Base-by-base conservation (phyloP, 768 basidiomycete genomes). In the Russula earlei region DNA sequence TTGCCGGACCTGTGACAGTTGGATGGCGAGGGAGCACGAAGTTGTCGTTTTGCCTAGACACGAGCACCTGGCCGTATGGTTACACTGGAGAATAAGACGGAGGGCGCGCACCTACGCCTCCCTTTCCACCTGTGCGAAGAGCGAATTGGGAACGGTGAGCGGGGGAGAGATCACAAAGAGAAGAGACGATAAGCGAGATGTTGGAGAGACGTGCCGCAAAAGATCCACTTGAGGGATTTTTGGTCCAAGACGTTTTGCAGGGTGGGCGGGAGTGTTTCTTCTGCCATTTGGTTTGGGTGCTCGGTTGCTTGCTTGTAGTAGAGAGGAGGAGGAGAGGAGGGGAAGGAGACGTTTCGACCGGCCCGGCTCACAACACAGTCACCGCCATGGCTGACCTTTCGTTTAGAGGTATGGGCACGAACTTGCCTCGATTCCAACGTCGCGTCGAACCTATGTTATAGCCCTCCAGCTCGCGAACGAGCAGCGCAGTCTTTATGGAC, bases 161-260 rank as follows among this genome's bases (percentile, higher is more conserved):
- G n/a, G n/a, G n/a, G n/a, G n/a, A n/a, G n/a, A 15, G 4, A 29
- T n/a, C 1, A 8, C 4, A n/a, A 46, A 11, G n/a, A n/a, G 29
- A 11, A 15, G 12, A 36, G 34, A 36, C 34, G 7, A 36, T 14
- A 36, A 20, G n/a, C 5, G 31, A 2, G 24, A 12, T 9, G 45
- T 14, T 15, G 27, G 2, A 41, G 55, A 56, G 29, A 80, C 87
- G 57, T 71, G 82, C 95, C 95, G 67, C 96, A 98, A 68, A 99
- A 99, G 67, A 99, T 97, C 95, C 95, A 99, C 69, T 97, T 96
- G 58, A 97, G 72, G 22, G 84, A 83, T 62, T 80, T 84, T 72
- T 99, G 95, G 70, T 97, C 94, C 29, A 99, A 73, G 47, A 99
- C 75, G 67, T 96, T 97, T 75, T 96, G 91, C 8, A 99, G 82